phyloP scores from a whole-genome alignment of 805 yeast genomes.

The Schizosaccharomyces japonicus region DNA sequence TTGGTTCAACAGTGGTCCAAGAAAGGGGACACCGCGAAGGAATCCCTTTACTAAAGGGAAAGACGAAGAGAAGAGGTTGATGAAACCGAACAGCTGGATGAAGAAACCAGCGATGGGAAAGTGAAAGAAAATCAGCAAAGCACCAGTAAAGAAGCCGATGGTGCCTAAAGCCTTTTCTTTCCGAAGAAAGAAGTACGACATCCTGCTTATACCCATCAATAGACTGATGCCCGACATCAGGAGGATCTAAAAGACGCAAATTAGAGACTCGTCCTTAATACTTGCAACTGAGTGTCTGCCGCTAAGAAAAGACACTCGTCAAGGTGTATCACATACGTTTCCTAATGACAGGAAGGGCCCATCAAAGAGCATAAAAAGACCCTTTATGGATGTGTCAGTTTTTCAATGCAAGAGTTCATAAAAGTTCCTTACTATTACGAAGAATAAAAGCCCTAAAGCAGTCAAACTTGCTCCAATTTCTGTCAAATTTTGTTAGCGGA shows the following conservation, averaged over 20 bases:
- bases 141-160: background rate
- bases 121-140: background rate
- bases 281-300: background rate
- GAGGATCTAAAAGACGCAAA: background rate
- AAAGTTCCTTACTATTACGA: background rate
- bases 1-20: background rate
- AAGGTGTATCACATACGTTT: conserved; percentile 1
- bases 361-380: background rate
- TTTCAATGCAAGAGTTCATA: background rate
- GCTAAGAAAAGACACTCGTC: background rate
- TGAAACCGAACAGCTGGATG: background rate
- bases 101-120: background rate
- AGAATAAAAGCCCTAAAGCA: background rate
- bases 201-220: background rate
- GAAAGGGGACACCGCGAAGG: background rate
- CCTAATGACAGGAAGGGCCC: background rate
- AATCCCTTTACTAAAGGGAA: background rate
- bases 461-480: background rate
- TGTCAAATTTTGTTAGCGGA: background rate
- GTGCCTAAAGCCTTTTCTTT: background rate
- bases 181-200: background rate
- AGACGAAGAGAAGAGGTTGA: background rate
- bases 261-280: too few species aligned
- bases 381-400: background rate
- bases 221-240: background rate